Percentiles rank a stretch among this genome's conserved stretches.
Conservation (phyloP, 441 rosid genomes). For the Lepidium campestre region DNA sequence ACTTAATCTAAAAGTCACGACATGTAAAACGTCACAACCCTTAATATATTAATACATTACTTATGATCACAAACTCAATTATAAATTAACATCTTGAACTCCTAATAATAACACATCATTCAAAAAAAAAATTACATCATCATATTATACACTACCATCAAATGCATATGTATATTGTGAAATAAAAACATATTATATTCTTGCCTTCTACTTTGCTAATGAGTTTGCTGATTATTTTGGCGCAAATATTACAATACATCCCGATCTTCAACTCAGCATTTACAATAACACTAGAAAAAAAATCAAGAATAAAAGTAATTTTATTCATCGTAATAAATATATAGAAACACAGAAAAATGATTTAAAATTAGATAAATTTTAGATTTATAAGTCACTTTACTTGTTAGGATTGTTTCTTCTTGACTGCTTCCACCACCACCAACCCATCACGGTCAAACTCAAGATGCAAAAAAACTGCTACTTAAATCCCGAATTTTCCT, state of each 20-base stretch:
- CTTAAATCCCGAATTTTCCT: too few species aligned
- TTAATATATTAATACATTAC: too few species aligned
- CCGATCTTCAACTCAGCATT: constrained; percentile 36
- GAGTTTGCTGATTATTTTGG: constrained; percentile 36
- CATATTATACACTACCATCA: neutral
- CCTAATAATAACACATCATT: neutral
- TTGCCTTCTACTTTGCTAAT: constrained; percentile 46
- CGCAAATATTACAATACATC: constrained; percentile 56
- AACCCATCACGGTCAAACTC: neutral
- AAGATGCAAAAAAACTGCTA: neutral
- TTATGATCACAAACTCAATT: too few species aligned
- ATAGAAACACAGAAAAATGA: neutral
- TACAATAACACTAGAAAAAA: constrained; percentile 6
- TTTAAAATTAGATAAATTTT: neutral
- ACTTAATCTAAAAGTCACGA: too few species aligned
- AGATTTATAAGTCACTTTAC: neutral
- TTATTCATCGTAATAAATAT: neutral
- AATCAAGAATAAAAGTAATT: too few species aligned
- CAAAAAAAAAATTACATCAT: neutral
- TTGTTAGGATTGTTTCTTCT: neutral
- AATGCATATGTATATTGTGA: neutral
- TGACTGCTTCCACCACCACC: neutral
- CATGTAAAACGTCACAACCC: too few species aligned
- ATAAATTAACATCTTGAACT: too few species aligned
- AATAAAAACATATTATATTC: neutral